phyloP scores from a whole-genome alignment of 371 early-diverging fungal genomes.

The Mortierella sp. region DNA sequence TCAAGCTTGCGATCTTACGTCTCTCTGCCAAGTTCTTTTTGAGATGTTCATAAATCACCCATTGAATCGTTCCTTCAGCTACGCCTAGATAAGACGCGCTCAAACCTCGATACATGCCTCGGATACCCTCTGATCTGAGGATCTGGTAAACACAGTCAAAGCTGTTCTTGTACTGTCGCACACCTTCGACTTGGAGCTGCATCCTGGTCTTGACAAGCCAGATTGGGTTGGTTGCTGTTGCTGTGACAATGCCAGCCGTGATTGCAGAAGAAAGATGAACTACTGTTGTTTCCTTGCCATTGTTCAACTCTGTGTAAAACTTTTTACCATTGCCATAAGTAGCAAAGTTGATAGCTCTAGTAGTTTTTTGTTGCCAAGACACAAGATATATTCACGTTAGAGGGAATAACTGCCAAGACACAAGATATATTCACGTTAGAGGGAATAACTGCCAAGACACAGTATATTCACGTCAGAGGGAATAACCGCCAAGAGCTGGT shows the following conservation, averaged over 20 bases:
- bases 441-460: not conserved
- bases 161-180: conserved; percentile 76
- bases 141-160: conserved; percentile 80
- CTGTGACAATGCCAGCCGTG: conserved; percentile 86
- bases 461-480: not conserved
- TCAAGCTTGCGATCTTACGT: conserved; percentile 29
- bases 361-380: not conserved
- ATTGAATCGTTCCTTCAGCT: conserved; percentile 92
- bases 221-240: conserved; percentile 92
- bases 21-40: conserved; percentile 65
- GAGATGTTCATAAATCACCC: conserved; percentile 94
- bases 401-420: not conserved
- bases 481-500: too few relatives aligned
- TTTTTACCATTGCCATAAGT: conserved; percentile 92
- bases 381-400: not conserved
- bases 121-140: conserved; percentile 82
- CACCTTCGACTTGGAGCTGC: conserved; percentile 81
- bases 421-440: not conserved
- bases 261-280: conserved; percentile 90
- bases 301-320: conserved; percentile 77
- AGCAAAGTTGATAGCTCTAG: conserved; percentile 91
- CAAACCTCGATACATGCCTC: conserved; percentile 91
- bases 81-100: conserved; percentile 92
- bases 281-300: conserved; percentile 81
- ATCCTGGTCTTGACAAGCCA: conserved; percentile 97